A percentile compares a stretch with the other conserved stretches of the same genome.
phyloP scores from a whole-genome alignment of 768 basidiomycete genomes.

The Pleurotus citrinopileatus region DNA sequence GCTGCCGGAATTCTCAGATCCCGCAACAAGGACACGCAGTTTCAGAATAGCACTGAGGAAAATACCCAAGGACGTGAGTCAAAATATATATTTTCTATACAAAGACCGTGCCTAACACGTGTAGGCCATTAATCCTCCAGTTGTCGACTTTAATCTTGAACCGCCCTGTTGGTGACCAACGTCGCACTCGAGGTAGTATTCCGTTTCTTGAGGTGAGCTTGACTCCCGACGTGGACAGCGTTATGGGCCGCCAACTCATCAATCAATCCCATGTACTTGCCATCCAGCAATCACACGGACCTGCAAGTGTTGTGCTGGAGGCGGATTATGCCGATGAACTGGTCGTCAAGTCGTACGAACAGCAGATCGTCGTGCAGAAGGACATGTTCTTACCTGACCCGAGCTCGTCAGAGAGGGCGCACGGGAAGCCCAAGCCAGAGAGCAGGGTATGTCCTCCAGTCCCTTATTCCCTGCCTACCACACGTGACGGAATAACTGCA shows the following conservation, averaged over 20 bases:
- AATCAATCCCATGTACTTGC: not conserved
- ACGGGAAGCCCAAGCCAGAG: constrained; percentile 39
- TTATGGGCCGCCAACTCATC: not conserved
- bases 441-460: constrained; percentile 36
- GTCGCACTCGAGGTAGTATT: constrained; percentile 26
- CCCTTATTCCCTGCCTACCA: constrained; percentile 6
- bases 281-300: constrained; percentile 9
- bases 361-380: constrained; percentile 10
- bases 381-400: constrained; percentile 21
- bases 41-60: constrained; percentile 24
- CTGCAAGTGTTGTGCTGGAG: constrained; percentile 17
- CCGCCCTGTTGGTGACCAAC: constrained; percentile 41
- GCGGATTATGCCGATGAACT: constrained; percentile 32
- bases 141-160: constrained; percentile 42
- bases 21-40: constrained; percentile 15
- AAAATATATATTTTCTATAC: constrained; percentile 10
- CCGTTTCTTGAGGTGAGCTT: constrained; percentile 24
- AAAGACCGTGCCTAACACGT: constrained; percentile 46
- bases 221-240: not conserved
- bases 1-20: constrained; percentile 1
- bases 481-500: constrained; percentile 9
- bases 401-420: constrained; percentile 34
- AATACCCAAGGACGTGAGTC: constrained; percentile 31
- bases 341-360: constrained; percentile 14
- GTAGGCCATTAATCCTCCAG: constrained; percentile 27